Evolutionary conservation across 2,329 filamentous ascomycete species (phyloP).

Genomic region (Colletotrichum neosansevieriae): DNA sequence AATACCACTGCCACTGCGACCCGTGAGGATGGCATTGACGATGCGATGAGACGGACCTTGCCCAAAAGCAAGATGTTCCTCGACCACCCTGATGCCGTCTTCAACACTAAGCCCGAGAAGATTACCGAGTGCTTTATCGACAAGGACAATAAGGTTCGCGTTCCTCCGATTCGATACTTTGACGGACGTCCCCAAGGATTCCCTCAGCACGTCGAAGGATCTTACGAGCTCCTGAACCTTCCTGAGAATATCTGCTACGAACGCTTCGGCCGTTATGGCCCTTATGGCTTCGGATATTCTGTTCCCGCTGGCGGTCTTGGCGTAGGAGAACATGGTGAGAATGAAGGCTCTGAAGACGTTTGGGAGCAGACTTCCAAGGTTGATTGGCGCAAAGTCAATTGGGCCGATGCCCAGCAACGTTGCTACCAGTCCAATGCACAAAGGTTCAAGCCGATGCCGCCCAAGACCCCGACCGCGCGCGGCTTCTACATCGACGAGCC

Average conservation of each 20-base stretch:
- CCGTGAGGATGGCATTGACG: slow-evolving; percentile 44
- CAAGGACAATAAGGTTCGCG: slow-evolving; percentile 68
- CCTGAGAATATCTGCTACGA: slow-evolving; percentile 93
- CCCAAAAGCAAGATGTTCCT: slow-evolving; percentile 67
- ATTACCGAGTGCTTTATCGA: slow-evolving; percentile 86
- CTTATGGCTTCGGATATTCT: slow-evolving; percentile 92
- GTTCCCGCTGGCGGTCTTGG: slow-evolving; percentile 82
- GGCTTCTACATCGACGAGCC: slow-evolving; percentile 65
- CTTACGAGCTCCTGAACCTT: slow-evolving; percentile 82
- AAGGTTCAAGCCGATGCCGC: slow-evolving; percentile 70
- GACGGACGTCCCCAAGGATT: slow-evolving; percentile 85
- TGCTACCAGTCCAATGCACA: slow-evolving; percentile 79
- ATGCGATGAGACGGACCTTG: slow-evolving; percentile 49
- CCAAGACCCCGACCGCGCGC: slow-evolving; percentile 54
- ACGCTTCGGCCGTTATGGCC: slow-evolving; percentile 85
- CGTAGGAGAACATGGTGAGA: slow-evolving; percentile 86
- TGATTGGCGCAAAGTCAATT: slow-evolving; percentile 81
- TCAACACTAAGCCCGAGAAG: slow-evolving; percentile 57
- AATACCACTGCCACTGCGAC: slow-evolving; percentile 47
- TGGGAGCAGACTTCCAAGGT: slow-evolving; percentile 80
- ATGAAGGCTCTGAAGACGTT: slow-evolving; percentile 81
- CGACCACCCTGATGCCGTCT: slow-evolving; percentile 52
- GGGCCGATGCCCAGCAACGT: slow-evolving; percentile 81
- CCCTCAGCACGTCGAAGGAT: slow-evolving; percentile 87
- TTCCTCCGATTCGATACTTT: slow-evolving; percentile 80